Percentiles rank a stretch among this genome's conserved stretches.
These are phyloP conservation scores for Aspergillus novoparasiticus DNA, from an alignment of 2,329 filamentous ascomycete species.

Conservation along the genomic window DNA sequence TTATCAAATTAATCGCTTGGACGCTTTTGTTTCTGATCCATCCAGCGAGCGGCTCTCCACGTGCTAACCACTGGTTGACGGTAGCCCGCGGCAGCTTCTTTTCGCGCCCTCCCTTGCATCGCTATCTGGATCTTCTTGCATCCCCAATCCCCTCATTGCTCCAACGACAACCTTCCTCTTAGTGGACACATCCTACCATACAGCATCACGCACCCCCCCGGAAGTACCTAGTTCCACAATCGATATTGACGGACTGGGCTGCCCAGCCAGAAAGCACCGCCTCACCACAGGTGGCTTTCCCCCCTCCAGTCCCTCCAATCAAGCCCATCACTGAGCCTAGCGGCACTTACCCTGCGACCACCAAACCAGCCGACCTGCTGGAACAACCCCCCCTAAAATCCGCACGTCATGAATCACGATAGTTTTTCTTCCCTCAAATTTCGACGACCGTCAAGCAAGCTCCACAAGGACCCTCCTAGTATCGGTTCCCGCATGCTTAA, in stretches of 20 bases:
- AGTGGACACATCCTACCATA: conserved; percentile 15
- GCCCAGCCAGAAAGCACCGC: conserved; percentile 24
- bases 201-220: conserved; percentile 19
- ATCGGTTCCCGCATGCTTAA: conserved; percentile 44
- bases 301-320: conserved; percentile 24
- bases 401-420: conserved; percentile 40
- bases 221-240: conserved; percentile 10
- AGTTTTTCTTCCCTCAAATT: conserved; percentile 42
- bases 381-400: conserved; percentile 32
- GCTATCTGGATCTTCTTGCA: conserved; percentile 24
- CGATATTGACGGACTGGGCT: conserved; percentile 20
- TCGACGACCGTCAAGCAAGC: conserved; percentile 45
- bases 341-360: conserved; percentile 17
- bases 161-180: conserved; percentile 7
- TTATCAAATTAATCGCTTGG: conserved; percentile 2
- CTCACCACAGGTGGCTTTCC: conserved; percentile 27
- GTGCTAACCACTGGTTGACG: conserved; percentile 27
- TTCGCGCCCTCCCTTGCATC: conserved; percentile 26
- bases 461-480: conserved; percentile 49
- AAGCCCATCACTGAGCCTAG: conserved; percentile 16
- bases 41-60: conserved; percentile 25
- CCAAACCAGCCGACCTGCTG: conserved; percentile 24
- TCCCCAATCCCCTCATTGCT: conserved; percentile 18
- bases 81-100: conserved; percentile 24
- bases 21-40: conserved; percentile 7